Percentiles rank a stretch among this genome's conserved stretches.
Conservation (phyloP, 1,284 basidiomycete species). For the Puccinia triticina region DNA sequence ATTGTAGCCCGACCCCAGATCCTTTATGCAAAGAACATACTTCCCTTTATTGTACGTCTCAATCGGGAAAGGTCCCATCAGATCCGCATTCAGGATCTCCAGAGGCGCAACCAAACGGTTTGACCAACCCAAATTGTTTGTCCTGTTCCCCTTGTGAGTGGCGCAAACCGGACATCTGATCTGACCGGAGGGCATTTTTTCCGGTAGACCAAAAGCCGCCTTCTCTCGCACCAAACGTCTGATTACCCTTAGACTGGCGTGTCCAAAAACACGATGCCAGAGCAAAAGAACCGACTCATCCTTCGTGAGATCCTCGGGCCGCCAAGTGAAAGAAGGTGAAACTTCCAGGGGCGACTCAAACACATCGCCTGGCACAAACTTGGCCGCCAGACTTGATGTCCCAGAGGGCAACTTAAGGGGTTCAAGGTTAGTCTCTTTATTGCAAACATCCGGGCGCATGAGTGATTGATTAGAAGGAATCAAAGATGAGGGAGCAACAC, state of each 20-base stretch:
- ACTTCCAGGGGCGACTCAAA: background rate
- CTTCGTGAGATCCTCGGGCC: background rate
- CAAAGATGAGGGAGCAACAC: background rate
- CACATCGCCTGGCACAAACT: too few relatives aligned
- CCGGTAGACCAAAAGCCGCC: background rate
- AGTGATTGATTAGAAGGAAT: background rate
- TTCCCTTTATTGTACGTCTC: background rate
- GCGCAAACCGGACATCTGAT: background rate
- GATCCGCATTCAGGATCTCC: background rate
- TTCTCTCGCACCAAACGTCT: background rate
- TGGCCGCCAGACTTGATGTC: too few relatives aligned
- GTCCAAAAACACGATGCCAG: background rate
- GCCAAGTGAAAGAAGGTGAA: background rate
- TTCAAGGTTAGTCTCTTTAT: background rate
- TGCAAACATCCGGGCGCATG: background rate
- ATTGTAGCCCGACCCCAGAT: background rate
- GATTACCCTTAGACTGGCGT: background rate
- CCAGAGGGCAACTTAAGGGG: too few relatives aligned
- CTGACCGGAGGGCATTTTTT: background rate
- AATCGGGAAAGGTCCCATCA: conserved; percentile 11
- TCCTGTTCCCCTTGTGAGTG: background rate
- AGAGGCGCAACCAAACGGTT: background rate
- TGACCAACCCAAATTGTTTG: too few relatives aligned
- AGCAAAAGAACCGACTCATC: too few relatives aligned
- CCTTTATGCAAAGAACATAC: background rate